Base-by-base conservation (phyloP, 2,329 filamentous ascomycete genomes). In the Botrytis cinerea region DNA sequence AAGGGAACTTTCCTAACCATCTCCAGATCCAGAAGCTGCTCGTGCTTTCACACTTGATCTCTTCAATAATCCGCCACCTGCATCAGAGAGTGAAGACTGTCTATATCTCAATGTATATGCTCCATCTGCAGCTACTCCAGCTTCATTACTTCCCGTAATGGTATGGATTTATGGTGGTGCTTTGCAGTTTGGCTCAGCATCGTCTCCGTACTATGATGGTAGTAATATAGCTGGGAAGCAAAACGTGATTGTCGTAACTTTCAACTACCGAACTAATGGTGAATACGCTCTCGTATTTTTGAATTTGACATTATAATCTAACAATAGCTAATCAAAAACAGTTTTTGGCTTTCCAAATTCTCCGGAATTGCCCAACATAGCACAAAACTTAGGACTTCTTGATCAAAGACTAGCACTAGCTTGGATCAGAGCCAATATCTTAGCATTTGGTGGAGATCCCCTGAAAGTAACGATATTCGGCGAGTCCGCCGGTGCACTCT, bases 371-470 rank as follows among this genome's bases (percentile, higher is more conserved):
- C 63, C 51, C 2, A 28, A 25, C 5, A 51, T 28, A 40, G 54
- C 25, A 10, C 63, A 48, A 4, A 95, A 95, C 79, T 81, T 93
- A 5, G 93, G 93, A 8, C 85, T 93, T 5, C 84, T 92, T 0
- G 93, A 95, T 78, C 92, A 95, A 78, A 86, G 91, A 54, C 85
- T 92, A 76, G 92, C 88, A 0, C 84, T 95, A 12, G 83, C 94
- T 80, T 95, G 93, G 93, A 87, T 93, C 1, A 89, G 91, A 18
- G 91, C 93, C 77, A 93, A 95, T 76, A 93, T 95, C 72, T 89
- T 84, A 1, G 85, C 88, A 0, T 97, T 96, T 79, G 93, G 93
- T 12, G 93, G 93, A 16, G 83, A 85, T 75, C 82, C 82, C 6
- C 69, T 73, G 0, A 81, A 83, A 72, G 82, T 85, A 7, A 85